These are phyloP conservation scores for Phialophora verrucosa DNA, from an alignment of 2,329 filamentous ascomycete genomes.

Conservation along the genomic window DNA sequence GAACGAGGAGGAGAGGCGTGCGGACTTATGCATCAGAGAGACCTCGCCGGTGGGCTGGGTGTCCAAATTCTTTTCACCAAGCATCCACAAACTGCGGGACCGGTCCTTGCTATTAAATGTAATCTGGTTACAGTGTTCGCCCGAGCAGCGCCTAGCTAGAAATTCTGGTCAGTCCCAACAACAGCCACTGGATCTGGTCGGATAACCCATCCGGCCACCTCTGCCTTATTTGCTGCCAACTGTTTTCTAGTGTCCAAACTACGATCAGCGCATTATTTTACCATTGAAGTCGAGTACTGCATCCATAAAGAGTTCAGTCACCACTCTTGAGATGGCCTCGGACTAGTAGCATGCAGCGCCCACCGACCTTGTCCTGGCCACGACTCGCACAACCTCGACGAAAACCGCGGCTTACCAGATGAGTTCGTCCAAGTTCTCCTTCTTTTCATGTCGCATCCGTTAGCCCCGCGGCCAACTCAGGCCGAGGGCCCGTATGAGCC, in stretches of 20 bases:
- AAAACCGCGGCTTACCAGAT: slow-evolving; percentile 3
- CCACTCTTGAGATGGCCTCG: neutral
- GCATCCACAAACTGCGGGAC: neutral
- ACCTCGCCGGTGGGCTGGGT: neutral
- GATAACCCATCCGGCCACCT: slow-evolving; percentile 14
- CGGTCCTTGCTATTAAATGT: slow-evolving; percentile 1
- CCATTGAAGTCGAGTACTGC: neutral
- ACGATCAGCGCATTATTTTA: neutral
- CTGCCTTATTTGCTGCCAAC: slow-evolving; percentile 13
- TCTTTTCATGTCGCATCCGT: slow-evolving; percentile 36
- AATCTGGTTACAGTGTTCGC: slow-evolving; percentile 1
- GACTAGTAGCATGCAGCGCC: slow-evolving; percentile 4
- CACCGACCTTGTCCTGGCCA: neutral
- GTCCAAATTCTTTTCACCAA: neutral
- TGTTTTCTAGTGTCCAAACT: neutral
- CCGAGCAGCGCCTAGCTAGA: slow-evolving; percentile 10
- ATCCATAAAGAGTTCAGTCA: neutral
- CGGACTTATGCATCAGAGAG: neutral
- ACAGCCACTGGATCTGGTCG: neutral
- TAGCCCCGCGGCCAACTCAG: slow-evolving; percentile 32
- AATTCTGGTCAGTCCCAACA: slow-evolving; percentile 1
- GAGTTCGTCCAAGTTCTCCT: neutral
- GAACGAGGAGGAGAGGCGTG: neutral
- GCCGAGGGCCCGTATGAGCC: slow-evolving; percentile 3
- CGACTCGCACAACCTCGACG: neutral